Evolutionary conservation across 1,139 yeast species (phyloP).

Genomic region (Yamadazyma sp.): DNA sequence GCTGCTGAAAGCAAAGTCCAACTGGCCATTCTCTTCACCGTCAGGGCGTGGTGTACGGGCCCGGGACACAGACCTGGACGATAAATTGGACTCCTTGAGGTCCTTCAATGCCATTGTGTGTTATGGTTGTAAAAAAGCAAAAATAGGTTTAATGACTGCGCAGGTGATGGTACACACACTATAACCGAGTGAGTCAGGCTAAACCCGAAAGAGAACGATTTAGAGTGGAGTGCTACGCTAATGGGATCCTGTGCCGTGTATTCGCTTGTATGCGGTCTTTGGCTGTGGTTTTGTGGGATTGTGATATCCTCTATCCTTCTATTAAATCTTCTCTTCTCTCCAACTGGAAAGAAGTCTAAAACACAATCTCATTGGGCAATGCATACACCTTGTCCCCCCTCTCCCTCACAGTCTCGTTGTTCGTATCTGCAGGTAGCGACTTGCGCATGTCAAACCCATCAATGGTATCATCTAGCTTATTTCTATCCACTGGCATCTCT

Average conservation of each 20-base stretch:
- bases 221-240: background rate
- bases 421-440: slow-evolving; percentile 55
- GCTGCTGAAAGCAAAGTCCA: slow-evolving; percentile 39
- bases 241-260: too few relatives aligned
- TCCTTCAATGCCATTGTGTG: slow-evolving; percentile 2
- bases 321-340: too few relatives aligned
- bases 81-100: slow-evolving; percentile 19
- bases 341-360: too few relatives aligned
- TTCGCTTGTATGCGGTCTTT: too few relatives aligned
- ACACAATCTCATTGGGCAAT: slow-evolving; percentile 60
- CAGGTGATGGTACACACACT: slow-evolving; percentile 2
- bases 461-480: slow-evolving; percentile 54
- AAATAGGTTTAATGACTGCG: background rate
- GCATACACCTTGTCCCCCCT: slow-evolving; percentile 61
- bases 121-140: background rate
- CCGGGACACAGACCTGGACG: slow-evolving; percentile 39
- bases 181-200: background rate
- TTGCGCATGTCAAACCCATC: slow-evolving; percentile 92
- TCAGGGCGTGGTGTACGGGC: slow-evolving; percentile 47
- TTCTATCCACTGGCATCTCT: slow-evolving; percentile 45
- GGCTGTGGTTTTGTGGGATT: too few relatives aligned
- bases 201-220: background rate
- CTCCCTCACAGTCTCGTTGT: slow-evolving; percentile 49
- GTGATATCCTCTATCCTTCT: too few relatives aligned
- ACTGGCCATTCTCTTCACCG: slow-evolving; percentile 43